Conservation (phyloP, 306 rosid genomes). For the Clitoria ternatea region DNA sequence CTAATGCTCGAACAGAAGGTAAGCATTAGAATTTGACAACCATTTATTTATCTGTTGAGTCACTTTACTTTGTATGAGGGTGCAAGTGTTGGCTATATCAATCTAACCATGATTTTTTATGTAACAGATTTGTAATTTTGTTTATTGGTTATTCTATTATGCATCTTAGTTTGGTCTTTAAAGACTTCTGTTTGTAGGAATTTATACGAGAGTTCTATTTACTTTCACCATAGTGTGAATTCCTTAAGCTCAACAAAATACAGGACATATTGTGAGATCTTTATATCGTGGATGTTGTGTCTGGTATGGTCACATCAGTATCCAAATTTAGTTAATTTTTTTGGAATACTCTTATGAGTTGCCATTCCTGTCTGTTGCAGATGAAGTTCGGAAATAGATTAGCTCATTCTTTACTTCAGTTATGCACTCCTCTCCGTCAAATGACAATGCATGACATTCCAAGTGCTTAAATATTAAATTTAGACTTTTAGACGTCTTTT, state of each 20-base stretch:
- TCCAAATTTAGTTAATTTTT: background rate
- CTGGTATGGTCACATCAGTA: background rate
- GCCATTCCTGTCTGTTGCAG: background rate
- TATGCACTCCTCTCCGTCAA: background rate
- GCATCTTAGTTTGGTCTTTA: background rate
- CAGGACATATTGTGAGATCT: background rate
- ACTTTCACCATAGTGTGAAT: background rate
- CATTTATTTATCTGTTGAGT: slow-evolving; percentile 24
- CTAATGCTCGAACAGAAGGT: slow-evolving; percentile 93
- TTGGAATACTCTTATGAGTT: slow-evolving; percentile 1
- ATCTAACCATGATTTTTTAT: background rate
- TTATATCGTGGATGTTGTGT: background rate
- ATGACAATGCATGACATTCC: background rate
- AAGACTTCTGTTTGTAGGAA: background rate
- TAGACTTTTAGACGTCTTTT: background rate
- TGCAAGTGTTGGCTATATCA: slow-evolving; percentile 7
- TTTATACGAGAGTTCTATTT: background rate
- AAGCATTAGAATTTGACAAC: slow-evolving; percentile 13
- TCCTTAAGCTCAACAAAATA: background rate
- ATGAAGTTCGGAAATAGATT: background rate
- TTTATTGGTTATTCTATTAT: background rate
- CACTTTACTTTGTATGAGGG: background rate
- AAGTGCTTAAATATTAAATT: background rate
- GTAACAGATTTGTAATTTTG: background rate
- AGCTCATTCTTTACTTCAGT: background rate